phyloP scores from a whole-genome alignment of 352 stramenopile genomes.

The Phytophthora colocasiae region DNA sequence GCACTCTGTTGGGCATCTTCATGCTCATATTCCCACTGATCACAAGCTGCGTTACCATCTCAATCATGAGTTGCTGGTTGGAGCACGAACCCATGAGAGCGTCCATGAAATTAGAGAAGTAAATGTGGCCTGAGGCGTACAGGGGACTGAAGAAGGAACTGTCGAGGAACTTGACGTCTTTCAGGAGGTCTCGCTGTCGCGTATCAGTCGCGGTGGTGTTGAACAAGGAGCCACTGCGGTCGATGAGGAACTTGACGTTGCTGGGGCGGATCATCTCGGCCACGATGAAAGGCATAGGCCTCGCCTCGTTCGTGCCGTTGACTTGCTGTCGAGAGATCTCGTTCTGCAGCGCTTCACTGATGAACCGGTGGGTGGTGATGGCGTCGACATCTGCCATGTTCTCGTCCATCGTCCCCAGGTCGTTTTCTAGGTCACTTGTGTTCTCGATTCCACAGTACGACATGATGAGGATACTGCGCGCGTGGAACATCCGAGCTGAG shows the following conservation, averaged over 20 bases:
- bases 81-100: conserved; percentile 68
- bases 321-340: conserved; percentile 26
- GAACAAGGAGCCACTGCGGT: conserved; percentile 55
- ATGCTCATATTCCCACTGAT: conserved; percentile 64
- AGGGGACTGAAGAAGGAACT: conserved; percentile 61
- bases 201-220: conserved; percentile 50
- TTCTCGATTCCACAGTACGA: conserved; percentile 63
- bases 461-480: conserved; percentile 77
- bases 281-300: conserved; percentile 58
- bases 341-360: conserved; percentile 74
- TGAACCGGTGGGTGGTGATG: conserved; percentile 80
- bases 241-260: conserved; percentile 77
- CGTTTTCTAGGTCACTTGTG: conserved; percentile 34
- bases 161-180: conserved; percentile 66
- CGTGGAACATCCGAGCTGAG: conserved; percentile 58
- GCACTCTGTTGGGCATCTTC: conserved; percentile 56
- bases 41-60: conserved; percentile 72
- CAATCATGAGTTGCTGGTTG: conserved; percentile 66
- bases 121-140: conserved; percentile 72
- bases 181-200: conserved; percentile 51
- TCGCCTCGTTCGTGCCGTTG: conserved; percentile 23
- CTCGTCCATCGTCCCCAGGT: conserved; percentile 58
- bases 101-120: conserved; percentile 80
- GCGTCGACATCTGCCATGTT: conserved; percentile 82
- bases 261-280: conserved; percentile 77